phyloP scores from a whole-genome alignment of 2,329 filamentous ascomycete species.

The Aspergillus brunneoviolaceus region DNA sequence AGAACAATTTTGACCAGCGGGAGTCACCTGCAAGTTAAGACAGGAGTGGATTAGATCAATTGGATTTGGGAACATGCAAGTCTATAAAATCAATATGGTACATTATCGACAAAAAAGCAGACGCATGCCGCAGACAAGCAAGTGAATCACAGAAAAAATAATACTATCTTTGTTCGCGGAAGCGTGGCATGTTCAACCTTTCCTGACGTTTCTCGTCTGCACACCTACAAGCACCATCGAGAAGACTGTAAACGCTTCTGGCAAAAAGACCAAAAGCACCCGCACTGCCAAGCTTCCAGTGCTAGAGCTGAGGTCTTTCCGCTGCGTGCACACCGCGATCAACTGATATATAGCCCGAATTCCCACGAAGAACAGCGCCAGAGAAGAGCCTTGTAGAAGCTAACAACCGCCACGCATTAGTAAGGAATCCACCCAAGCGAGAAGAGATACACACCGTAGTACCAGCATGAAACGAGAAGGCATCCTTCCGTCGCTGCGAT shows the following conservation, averaged over 20 bases:
- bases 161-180: no score
- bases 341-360: constrained; percentile 28
- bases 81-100: no score
- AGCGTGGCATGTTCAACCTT: no score
- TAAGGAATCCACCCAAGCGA: not conserved
- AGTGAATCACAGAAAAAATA: no score
- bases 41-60: no score
- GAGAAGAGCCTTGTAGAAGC: constrained; percentile 5
- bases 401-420: not conserved
- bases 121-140: no score
- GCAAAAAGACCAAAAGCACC: constrained; percentile 28
- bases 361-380: constrained; percentile 22
- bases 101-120: no score
- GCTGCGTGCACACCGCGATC: constrained; percentile 21
- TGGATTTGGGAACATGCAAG: no score
- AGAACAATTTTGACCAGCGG: no score
- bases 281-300: constrained; percentile 23
- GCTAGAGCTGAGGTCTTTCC: constrained; percentile 19
- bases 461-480: constrained; percentile 1
- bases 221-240: constrained; percentile 22
- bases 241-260: constrained; percentile 24
- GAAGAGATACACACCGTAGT: constrained; percentile 7
- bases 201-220: constrained; percentile 17
- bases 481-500: not conserved
- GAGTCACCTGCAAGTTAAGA: no score